Percentiles rank a stretch among this genome's conserved stretches.
Conservation (phyloP, 805 yeast species). For the Torulaspora indica region DNA sequence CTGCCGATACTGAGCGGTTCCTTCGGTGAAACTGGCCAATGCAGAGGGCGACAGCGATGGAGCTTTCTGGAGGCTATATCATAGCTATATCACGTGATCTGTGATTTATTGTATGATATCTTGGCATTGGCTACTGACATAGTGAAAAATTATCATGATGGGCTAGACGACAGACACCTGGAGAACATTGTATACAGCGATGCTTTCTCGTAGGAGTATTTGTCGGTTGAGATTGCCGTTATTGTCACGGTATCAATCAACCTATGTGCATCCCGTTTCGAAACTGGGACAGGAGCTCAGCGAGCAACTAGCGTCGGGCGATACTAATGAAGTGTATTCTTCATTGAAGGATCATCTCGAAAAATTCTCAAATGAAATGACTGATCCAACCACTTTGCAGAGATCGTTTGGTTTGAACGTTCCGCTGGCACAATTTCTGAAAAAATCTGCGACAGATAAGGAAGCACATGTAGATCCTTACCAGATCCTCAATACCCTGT, state of each 20-base stretch:
- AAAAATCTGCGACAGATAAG: constrained; percentile 13
- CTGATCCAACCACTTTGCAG: constrained; percentile 14
- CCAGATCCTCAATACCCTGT: constrained; percentile 25
- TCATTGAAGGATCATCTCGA: constrained; percentile 14
- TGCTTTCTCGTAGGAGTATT: constrained; percentile 9
- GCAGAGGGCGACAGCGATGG: no score
- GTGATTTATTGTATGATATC: no score
- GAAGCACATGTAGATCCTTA: constrained; percentile 24
- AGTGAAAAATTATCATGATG: constrained; percentile 1
- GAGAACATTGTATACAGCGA: background rate
- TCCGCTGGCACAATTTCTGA: constrained; percentile 16
- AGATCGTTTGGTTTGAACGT: constrained; percentile 22
- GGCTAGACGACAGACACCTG: background rate
- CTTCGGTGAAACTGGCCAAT: no score
- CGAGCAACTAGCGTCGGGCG: constrained; percentile 10
- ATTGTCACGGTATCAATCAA: constrained; percentile 6
- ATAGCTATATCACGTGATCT: no score
- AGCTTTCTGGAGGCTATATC: no score
- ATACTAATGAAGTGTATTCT: constrained; percentile 12
- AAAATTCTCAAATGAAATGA: constrained; percentile 12
- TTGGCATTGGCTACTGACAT: no score
- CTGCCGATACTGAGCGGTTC: no score
- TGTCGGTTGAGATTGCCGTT: background rate
- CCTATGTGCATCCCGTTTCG: constrained; percentile 19
- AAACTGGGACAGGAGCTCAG: constrained; percentile 15